Conservation (phyloP, 2,329 filamentous ascomycete species). For the Trichoderma sp. region DNA sequence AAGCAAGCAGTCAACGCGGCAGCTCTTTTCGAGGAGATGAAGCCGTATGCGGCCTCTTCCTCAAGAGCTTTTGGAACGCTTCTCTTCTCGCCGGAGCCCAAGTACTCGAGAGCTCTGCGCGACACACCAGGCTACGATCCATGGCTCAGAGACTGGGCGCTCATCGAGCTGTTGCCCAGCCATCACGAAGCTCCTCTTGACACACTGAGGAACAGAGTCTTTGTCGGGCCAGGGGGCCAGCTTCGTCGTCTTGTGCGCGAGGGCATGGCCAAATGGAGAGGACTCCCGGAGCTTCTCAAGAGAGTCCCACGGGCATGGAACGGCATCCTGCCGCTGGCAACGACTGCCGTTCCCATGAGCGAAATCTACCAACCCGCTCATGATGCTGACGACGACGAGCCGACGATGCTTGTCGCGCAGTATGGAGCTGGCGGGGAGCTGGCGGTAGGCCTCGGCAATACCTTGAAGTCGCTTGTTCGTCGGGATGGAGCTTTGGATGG, state of each 20-base stretch:
- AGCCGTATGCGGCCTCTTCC: background rate
- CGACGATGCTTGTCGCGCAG: background rate
- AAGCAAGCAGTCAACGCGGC: background rate
- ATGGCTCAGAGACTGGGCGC: conserved; percentile 19
- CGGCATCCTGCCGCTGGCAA: background rate
- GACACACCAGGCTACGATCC: too few relatives aligned
- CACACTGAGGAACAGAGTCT: background rate
- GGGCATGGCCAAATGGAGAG: background rate
- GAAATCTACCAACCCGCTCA: background rate
- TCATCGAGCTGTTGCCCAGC: conserved; percentile 2
- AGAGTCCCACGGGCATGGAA: too few relatives aligned
- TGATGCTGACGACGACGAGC: background rate
- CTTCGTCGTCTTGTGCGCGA: background rate
- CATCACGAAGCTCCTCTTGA: background rate
- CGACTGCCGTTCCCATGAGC: background rate
- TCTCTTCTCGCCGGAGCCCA: background rate
- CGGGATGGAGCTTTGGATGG: background rate
- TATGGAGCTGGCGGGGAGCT: background rate
- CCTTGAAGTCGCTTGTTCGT: background rate
- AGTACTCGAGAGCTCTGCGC: background rate
- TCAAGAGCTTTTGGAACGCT: conserved; percentile 5
- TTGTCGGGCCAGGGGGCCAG: background rate
- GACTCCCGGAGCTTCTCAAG: background rate
- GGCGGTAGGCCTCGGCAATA: background rate
- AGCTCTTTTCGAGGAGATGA: background rate